Evolutionary conservation across 2,329 filamentous ascomycete species (phyloP), one percentile per base, ranked within the genome.

Genomic region (Hyphodiscus sp.): DNA sequence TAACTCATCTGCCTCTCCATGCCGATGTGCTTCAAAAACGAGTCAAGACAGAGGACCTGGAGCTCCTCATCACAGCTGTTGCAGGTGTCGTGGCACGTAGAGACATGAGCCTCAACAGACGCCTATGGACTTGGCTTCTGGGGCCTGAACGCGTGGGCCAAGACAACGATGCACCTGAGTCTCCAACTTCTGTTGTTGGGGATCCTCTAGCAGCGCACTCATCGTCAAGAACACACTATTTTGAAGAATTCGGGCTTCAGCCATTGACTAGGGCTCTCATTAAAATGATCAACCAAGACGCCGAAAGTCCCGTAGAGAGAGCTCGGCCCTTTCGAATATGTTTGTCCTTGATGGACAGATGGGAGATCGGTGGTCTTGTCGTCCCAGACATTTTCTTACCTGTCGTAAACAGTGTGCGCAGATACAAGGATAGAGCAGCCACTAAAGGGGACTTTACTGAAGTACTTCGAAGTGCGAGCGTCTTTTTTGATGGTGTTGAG

Each of bases 401-500:
- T 2, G 85, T 92, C 23, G 81, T 99, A 62, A 80, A 85, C 66
- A 95, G 86, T 62, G 85, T 95, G 41, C 83, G 86, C 60, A 74
- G 77, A 45, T 97, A 91, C 71, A 85, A 91, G 69, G 73, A 75
- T 23, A 75, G 74, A 49, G 82, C 86, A 11, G 70, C 78, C 0
- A 78, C 78, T n/a, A 86, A 86, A 64, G 71, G 79, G 7, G 83
- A 92, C 54, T 90, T 94, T 57, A 78, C 83, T 15, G 94, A 99
- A 69, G 91, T 97, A 2, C 78, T 97, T 61, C 84, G 89, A 61
- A 97, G 92, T 67, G 94, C 92, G 5, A 95, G 88, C 66, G 86
- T 94, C 42, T 99, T 99, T 71, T 99, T 99, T 62, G 94, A 99
- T 67, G 92, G 92, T 5, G 92, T 97, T 41, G 94, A 99, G 70